phyloP scores from a whole-genome alignment of 2,329 filamentous ascomycete genomes.

The Colletotrichum tamarilloi region DNA sequence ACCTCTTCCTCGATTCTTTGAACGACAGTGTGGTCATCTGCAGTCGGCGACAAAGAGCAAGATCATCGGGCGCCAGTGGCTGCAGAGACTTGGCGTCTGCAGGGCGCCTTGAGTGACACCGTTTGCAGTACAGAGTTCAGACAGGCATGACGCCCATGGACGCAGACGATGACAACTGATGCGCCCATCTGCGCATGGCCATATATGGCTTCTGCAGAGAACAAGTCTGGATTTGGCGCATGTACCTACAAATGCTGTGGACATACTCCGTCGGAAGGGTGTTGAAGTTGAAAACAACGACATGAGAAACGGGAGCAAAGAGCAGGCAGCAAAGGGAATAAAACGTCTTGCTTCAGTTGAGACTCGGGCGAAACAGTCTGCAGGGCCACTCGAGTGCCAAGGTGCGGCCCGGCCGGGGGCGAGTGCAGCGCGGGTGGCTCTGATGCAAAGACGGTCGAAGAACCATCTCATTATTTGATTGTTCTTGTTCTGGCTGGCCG shows the following conservation, averaged over 20 bases:
- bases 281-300: too few relatives aligned
- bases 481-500: not conserved
- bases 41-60: not conserved
- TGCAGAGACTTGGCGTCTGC: not conserved
- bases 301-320: not conserved
- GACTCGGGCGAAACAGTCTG: constrained; percentile 27
- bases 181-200: not conserved
- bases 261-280: too few relatives aligned
- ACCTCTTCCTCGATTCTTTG: not conserved
- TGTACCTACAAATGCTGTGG: not conserved
- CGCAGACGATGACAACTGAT: not conserved
- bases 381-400: constrained; percentile 13
- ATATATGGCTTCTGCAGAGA: not conserved
- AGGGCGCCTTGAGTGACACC: not conserved
- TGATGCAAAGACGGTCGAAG: not conserved
- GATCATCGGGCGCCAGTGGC: not conserved
- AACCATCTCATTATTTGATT: not conserved
- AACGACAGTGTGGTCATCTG: not conserved
- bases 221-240: not conserved
- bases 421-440: not conserved
- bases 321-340: constrained; percentile 12
- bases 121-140: constrained; percentile 14
- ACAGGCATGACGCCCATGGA: not conserved
- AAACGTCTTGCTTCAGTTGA: constrained; percentile 3
- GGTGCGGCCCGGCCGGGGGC: constrained; percentile 14